Evolutionary conservation across 139 green algal species (phyloP).

Genomic region (Auxenochlorella pyrenoidosa): DNA sequence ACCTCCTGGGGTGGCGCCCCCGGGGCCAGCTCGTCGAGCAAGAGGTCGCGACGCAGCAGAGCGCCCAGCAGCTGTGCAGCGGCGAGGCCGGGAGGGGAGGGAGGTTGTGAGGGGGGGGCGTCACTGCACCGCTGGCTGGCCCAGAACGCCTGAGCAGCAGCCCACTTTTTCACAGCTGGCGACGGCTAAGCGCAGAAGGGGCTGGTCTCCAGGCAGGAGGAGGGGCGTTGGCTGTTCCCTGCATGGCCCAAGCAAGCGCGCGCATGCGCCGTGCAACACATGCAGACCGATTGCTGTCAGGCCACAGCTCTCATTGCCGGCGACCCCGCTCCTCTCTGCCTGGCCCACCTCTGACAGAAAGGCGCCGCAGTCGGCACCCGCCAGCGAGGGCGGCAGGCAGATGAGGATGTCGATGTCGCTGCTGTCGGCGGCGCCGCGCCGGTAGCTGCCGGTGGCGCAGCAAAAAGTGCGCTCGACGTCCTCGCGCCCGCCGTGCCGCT

Average conservation of each 20-base stretch:
- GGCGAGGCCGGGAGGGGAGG: neutral
- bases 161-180: neutral
- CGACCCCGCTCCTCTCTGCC: too few species aligned
- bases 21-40: conserved; percentile 50
- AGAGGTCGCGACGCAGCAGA: conserved; percentile 35
- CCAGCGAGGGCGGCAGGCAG: conserved; percentile 36
- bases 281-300: too few species aligned
- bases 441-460: conserved; percentile 62
- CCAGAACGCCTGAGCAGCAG: too few species aligned
- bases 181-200: neutral
- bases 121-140: neutral
- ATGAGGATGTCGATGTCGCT: conserved; percentile 67
- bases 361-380: neutral
- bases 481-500: neutral
- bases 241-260: neutral
- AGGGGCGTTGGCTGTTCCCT: neutral
- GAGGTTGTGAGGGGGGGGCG: neutral
- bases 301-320: too few species aligned
- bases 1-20: neutral
- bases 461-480: conserved; percentile 54
- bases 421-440: conserved; percentile 53
- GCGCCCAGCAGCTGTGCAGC: conserved; percentile 25
- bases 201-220: too few species aligned
- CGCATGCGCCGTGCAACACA: neutral
- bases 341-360: neutral